Evolutionary conservation across 2,329 filamentous ascomycete genomes (phyloP).

Genomic region (Pseudodiploospora longispora): DNA sequence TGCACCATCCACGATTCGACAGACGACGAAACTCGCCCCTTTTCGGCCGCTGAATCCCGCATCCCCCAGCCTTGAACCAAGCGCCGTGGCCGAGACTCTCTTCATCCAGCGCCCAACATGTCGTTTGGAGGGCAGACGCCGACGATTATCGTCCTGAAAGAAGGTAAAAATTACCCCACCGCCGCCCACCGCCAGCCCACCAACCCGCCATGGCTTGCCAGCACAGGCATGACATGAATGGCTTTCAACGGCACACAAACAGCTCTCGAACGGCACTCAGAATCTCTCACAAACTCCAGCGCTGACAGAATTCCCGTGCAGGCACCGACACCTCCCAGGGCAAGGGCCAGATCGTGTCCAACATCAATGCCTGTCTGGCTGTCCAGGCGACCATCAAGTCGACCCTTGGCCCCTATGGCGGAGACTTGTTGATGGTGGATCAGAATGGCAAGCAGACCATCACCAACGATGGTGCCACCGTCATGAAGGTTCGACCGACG

Average conservation of each 20-base stretch:
- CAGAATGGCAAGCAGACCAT: constrained; percentile 94
- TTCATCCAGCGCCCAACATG: constrained; percentile 46
- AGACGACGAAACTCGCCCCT: constrained; percentile 7
- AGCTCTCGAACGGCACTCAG: background rate
- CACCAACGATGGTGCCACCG: constrained; percentile 97
- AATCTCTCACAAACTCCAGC: constrained; percentile 11
- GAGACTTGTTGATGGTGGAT: constrained; percentile 92
- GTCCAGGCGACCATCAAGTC: constrained; percentile 94
- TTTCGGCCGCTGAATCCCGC: constrained; percentile 6
- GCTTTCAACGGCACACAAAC: too few relatives aligned
- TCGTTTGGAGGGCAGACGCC: constrained; percentile 96
- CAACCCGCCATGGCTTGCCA: too few relatives aligned
- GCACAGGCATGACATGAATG: too few relatives aligned
- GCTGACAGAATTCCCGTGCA: constrained; percentile 27
- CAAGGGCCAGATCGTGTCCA: constrained; percentile 91
- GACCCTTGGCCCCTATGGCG: constrained; percentile 92
- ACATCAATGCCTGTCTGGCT: constrained; percentile 96
- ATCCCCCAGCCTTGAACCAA: constrained; percentile 6
- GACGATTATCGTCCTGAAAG: constrained; percentile 96
- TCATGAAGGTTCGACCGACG: constrained; percentile 72
- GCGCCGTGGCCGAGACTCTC: constrained; percentile 5
- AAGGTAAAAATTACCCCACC: constrained; percentile 60
- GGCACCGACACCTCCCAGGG: constrained; percentile 97
- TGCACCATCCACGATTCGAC: constrained; percentile 16
- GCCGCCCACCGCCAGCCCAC: constrained; percentile 18